Conservation (phyloP, 768 basidiomycete genomes). For the Agrocybe chaxingu region DNA sequence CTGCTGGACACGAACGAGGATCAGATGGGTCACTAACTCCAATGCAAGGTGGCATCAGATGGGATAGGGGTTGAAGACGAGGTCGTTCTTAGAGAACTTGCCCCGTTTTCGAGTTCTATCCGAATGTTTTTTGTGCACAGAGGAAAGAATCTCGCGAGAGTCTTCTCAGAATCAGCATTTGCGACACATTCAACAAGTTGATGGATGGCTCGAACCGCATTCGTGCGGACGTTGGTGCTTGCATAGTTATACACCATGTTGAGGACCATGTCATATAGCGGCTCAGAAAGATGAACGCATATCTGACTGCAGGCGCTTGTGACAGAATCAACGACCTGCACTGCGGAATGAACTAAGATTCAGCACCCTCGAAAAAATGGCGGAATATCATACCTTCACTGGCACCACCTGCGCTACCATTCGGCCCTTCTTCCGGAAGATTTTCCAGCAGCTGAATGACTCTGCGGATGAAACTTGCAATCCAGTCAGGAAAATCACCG, state of each 20-base stretch:
- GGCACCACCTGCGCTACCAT: slow-evolving; percentile 58
- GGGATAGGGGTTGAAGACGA: slow-evolving; percentile 65
- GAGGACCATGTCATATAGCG: slow-evolving; percentile 75
- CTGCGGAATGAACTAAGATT: slow-evolving; percentile 29
- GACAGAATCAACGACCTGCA: slow-evolving; percentile 75
- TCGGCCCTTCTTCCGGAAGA: slow-evolving; percentile 76
- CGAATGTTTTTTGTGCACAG: slow-evolving; percentile 70
- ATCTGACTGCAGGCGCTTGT: slow-evolving; percentile 75
- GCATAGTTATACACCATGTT: slow-evolving; percentile 85
- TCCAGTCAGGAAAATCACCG: slow-evolving; percentile 77
- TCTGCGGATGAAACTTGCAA: slow-evolving; percentile 73
- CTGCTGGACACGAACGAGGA: background rate
- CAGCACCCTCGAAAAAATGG: background rate
- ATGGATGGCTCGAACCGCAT: slow-evolving; percentile 84
- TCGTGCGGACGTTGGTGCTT: slow-evolving; percentile 75
- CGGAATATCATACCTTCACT: slow-evolving; percentile 49
- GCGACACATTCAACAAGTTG: slow-evolving; percentile 84
- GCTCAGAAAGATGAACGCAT: slow-evolving; percentile 69
- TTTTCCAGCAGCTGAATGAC: slow-evolving; percentile 83
- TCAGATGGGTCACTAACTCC: slow-evolving; percentile 51
- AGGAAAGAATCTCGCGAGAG: slow-evolving; percentile 73
- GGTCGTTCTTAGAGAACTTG: slow-evolving; percentile 71
- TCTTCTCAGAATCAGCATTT: slow-evolving; percentile 74
- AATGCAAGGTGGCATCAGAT: slow-evolving; percentile 84
- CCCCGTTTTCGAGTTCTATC: slow-evolving; percentile 80